Conservation (phyloP, 129 eudicot species). For the Pulicaria dysenterica region DNA sequence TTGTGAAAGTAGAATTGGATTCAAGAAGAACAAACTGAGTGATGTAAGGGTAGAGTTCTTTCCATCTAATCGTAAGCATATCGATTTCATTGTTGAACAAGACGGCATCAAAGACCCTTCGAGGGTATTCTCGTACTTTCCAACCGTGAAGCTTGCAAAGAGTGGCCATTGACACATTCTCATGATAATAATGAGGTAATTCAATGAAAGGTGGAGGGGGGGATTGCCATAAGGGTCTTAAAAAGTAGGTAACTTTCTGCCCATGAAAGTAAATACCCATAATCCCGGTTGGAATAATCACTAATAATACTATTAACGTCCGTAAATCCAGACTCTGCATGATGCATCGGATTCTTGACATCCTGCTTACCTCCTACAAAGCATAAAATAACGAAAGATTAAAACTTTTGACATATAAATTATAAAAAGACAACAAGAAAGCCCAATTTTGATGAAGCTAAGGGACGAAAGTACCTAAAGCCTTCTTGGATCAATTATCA, state of each 20-base stretch:
- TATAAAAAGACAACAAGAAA: background rate
- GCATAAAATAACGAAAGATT: slow-evolving; percentile 7
- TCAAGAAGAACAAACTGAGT: slow-evolving; percentile 63
- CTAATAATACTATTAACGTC: slow-evolving; percentile 36
- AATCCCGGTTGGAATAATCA: slow-evolving; percentile 45
- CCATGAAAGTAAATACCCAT: slow-evolving; percentile 46
- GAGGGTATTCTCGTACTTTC: slow-evolving; percentile 66
- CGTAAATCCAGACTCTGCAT: slow-evolving; percentile 46
- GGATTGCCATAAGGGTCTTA: slow-evolving; percentile 63
- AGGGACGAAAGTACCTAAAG: background rate
- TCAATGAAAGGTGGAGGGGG: slow-evolving; percentile 60
- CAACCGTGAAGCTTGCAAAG: slow-evolving; percentile 64
- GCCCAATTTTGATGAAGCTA: background rate
- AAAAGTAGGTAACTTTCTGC: slow-evolving; percentile 59
- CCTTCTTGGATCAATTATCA: too few species aligned
- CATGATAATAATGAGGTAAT: slow-evolving; percentile 52
- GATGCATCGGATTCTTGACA: slow-evolving; percentile 50
- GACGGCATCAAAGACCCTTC: slow-evolving; percentile 65
- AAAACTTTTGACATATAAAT: slow-evolving; percentile 16
- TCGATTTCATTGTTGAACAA: slow-evolving; percentile 64
- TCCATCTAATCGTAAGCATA: slow-evolving; percentile 70
- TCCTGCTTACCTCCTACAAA: slow-evolving; percentile 38
- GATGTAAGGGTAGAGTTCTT: slow-evolving; percentile 58
- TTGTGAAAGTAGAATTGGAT: slow-evolving; percentile 64
- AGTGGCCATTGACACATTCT: slow-evolving; percentile 47